These are phyloP conservation scores for Neophaeococcomyces aloes DNA, from an alignment of 2,329 filamentous ascomycete genomes.

Conservation along the genomic window DNA sequence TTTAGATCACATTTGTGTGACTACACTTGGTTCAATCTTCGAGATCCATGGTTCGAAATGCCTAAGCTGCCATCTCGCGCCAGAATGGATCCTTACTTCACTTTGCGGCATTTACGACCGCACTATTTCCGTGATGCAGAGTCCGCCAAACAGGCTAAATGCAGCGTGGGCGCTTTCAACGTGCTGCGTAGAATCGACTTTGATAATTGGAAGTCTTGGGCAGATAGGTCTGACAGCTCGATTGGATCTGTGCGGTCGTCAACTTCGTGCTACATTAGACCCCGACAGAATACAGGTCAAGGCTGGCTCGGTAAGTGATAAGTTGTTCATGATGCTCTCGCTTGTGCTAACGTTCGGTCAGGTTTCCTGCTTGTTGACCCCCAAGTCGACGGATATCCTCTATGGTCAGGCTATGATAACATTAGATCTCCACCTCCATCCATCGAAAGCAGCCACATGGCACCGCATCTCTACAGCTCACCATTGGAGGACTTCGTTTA, in stretches of 20 bases:
- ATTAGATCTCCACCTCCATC: not conserved
- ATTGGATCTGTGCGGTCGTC: conserved; percentile 1
- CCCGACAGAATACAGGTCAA: not conserved
- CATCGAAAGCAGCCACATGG: not conserved
- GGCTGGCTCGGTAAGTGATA: conserved; percentile 2
- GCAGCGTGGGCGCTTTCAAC: conserved; percentile 1
- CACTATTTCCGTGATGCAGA: not conserved
- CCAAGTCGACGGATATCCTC: conserved; percentile 1
- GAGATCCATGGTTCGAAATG: conserved; percentile 3
- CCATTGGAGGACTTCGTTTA: conserved; percentile 2
- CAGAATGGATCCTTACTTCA: not conserved
- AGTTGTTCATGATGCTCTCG: not conserved
- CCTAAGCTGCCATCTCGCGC: not conserved
- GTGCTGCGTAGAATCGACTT: not conserved
- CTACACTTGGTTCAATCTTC: conserved; percentile 1
- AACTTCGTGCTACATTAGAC: conserved; percentile 2
- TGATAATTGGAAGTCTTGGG: not conserved
- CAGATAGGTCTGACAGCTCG: not conserved
- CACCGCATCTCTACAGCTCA: not conserved
- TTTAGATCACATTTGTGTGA: not conserved
- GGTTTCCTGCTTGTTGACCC: conserved; percentile 3
- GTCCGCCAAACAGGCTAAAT: conserved; percentile 1
- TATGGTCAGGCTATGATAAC: conserved; percentile 4
- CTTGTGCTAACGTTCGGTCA: not conserved
- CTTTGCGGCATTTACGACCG: conserved; percentile 1